A percentile compares a stretch with the other conserved stretches of the same genome.
Conservation (phyloP, 345 rosid species). For the Limnanthes douglasii region DNA sequence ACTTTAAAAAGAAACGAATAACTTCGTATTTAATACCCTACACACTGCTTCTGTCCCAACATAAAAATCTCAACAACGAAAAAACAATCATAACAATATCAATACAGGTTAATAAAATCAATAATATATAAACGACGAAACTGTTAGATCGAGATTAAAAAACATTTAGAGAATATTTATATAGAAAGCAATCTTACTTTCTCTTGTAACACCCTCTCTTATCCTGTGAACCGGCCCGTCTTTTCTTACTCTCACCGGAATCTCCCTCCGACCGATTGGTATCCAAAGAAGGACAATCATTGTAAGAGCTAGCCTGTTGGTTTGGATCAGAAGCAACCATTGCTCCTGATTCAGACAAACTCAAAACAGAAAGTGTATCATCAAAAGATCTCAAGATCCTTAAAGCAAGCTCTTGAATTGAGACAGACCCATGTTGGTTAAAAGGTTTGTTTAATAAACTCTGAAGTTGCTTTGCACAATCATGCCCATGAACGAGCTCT, state of each 20-base stretch:
- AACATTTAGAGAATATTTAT: not conserved
- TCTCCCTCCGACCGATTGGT: conserved; percentile 29
- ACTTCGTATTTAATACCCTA: not conserved
- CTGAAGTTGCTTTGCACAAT: conserved; percentile 29
- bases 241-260: conserved; percentile 46
- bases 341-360: conserved; percentile 8
- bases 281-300: conserved; percentile 14
- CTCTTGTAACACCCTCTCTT: conserved; percentile 76
- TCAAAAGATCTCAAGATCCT: conserved; percentile 35
- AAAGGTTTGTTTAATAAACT: conserved; percentile 13
- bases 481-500: conserved; percentile 34
- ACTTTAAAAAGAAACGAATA: not conserved
- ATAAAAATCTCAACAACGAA: too few species aligned
- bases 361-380: conserved; percentile 18
- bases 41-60: too few species aligned
- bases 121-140: not conserved
- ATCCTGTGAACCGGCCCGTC: conserved; percentile 15
- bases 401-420: conserved; percentile 17
- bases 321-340: conserved; percentile 7
- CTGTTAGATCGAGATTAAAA: not conserved
- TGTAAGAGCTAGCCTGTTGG: conserved; percentile 11
- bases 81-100: too few species aligned
- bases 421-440: conserved; percentile 4
- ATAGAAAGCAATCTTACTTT: conserved; percentile 26
- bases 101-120: not conserved